A percentile compares a stretch with the other conserved stretches of the same genome.
These are phyloP conservation scores for Sugiyamaella boreocaroliniensis DNA, from an alignment of 805 yeast species.

Conservation along the genomic window DNA sequence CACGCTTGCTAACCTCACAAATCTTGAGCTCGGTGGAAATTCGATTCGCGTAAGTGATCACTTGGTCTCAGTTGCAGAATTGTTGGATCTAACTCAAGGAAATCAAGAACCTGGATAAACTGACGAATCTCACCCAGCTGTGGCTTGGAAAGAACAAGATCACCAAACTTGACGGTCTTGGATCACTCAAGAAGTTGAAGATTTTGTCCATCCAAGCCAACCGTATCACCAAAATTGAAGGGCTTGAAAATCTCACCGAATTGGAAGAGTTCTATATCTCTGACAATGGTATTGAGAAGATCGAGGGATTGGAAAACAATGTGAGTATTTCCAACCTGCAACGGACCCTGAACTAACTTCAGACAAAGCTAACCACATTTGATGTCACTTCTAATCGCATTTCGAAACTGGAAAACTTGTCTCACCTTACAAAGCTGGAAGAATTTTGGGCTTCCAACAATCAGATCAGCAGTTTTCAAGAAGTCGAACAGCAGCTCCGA, in stretches of 20 bases:
- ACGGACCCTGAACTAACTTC: not conserved
- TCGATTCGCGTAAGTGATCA: slow-evolving; percentile 38
- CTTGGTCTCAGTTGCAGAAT: slow-evolving; percentile 13
- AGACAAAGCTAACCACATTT: slow-evolving; percentile 53
- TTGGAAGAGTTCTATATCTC: slow-evolving; percentile 84
- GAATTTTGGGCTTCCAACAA: slow-evolving; percentile 94
- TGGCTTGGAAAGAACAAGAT: slow-evolving; percentile 93
- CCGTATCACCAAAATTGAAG: slow-evolving; percentile 69
- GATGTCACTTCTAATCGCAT: slow-evolving; percentile 79
- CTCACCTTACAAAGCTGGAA: slow-evolving; percentile 63
- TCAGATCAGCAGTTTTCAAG: slow-evolving; percentile 57
- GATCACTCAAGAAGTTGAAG: slow-evolving; percentile 51
- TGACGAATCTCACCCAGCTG: slow-evolving; percentile 58
- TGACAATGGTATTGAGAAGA: slow-evolving; percentile 66
- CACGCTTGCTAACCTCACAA: slow-evolving; percentile 48
- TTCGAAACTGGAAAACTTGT: slow-evolving; percentile 52
- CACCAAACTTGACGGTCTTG: slow-evolving; percentile 53
- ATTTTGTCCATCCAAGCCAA: slow-evolving; percentile 87
- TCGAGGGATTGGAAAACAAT: slow-evolving; percentile 75
- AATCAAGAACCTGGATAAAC: slow-evolving; percentile 46
- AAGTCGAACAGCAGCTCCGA: slow-evolving; percentile 60
- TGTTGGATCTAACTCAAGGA: slow-evolving; percentile 7
- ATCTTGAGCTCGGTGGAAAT: slow-evolving; percentile 90
- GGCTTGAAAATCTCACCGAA: slow-evolving; percentile 61
- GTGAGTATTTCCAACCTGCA: not conserved